These are phyloP conservation scores for Candida manassasensis DNA, from an alignment of 805 yeast species.

Conservation along the genomic window DNA sequence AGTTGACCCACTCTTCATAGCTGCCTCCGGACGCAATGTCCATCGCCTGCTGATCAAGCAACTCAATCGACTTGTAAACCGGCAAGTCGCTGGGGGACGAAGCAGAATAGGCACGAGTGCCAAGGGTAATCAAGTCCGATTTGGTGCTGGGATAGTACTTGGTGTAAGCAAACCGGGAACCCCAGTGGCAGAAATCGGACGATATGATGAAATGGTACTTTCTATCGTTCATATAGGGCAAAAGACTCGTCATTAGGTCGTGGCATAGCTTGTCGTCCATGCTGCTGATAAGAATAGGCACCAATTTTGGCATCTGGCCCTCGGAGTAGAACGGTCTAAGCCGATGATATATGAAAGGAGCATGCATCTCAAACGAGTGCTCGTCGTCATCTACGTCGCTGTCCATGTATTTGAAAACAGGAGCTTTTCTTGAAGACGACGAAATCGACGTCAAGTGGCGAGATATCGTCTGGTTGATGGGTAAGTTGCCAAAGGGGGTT, in stretches of 20 bases:
- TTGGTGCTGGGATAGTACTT: slow-evolving; percentile 24
- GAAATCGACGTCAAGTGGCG: slow-evolving; percentile 24
- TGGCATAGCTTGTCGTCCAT: slow-evolving; percentile 42
- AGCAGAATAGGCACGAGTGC: slow-evolving; percentile 7
- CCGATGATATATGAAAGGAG: slow-evolving; percentile 62
- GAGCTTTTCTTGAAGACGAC: slow-evolving; percentile 17
- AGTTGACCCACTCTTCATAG: slow-evolving; percentile 57
- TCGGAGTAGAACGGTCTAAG: slow-evolving; percentile 28
- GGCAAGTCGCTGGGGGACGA: slow-evolving; percentile 28
- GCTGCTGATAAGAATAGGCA: slow-evolving; percentile 80
- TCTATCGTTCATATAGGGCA: slow-evolving; percentile 50
- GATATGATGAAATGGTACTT: slow-evolving; percentile 71
- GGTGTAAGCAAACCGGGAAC: slow-evolving; percentile 41
- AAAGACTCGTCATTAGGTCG: slow-evolving; percentile 44
- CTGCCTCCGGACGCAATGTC: slow-evolving; percentile 51
- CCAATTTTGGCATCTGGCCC: slow-evolving; percentile 40
- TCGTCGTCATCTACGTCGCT: slow-evolving; percentile 69
- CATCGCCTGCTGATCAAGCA: slow-evolving; percentile 71
- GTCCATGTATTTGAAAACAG: slow-evolving; percentile 53
- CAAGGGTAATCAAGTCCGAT: slow-evolving; percentile 16
- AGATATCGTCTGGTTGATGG: slow-evolving; percentile 53
- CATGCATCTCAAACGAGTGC: slow-evolving; percentile 93
- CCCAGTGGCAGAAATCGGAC: slow-evolving; percentile 96
- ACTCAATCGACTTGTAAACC: slow-evolving; percentile 69
- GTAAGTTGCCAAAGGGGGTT: slow-evolving; percentile 79